Base-by-base conservation (phyloP, 768 basidiomycete genomes). In the Punctularia strigosozonata region DNA sequence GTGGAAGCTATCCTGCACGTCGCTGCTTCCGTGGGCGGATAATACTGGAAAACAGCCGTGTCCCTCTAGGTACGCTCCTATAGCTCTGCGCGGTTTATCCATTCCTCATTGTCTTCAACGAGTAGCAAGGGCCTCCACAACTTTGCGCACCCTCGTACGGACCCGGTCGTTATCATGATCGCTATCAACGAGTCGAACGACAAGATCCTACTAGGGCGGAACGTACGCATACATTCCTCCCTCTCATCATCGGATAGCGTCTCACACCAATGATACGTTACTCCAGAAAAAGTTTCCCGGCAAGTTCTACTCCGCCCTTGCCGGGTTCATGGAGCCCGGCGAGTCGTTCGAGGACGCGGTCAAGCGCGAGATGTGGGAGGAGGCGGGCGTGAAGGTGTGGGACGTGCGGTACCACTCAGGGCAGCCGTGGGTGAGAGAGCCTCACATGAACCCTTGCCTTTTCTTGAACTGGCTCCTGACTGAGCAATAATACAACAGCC, bases 271-370 rank as follows among this genome's bases (percentile, higher is more conserved):
- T 13, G 33, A 8, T 25, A 28, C 25, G 23, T 34, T 13, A 25
- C 25, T 38, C 21, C 55, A 80, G 80, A 75, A 67, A 60, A 75
- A 68, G 45, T 84, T 74, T 52, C 77, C 79, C 5, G 64, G 58
- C 2, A 75, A 65, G 36, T 82, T 85, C 57, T 95, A 89, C 59
- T 92, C 89, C 1, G 87, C 88, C 33, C 61, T 97, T 21, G 89
- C 92, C 1, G 94, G 94, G 2, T 98, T 97, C 54, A 72, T 92
- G 32, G 94, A 97, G 55, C 89, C 91, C 4, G 91, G 84, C 7
- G 94, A 99, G 56, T 77, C 84, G 0, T 82, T 95, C 46, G 94
- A 99, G 53, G 91, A 97, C 48, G 83, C 92, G 2, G 91, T 97
- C 22, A 66, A 73, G 38, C 71, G 94, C 26, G 94, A 98, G 58